Evolutionary conservation across 441 rosid species (phyloP).

Genomic region (Mallotus japonicus): DNA sequence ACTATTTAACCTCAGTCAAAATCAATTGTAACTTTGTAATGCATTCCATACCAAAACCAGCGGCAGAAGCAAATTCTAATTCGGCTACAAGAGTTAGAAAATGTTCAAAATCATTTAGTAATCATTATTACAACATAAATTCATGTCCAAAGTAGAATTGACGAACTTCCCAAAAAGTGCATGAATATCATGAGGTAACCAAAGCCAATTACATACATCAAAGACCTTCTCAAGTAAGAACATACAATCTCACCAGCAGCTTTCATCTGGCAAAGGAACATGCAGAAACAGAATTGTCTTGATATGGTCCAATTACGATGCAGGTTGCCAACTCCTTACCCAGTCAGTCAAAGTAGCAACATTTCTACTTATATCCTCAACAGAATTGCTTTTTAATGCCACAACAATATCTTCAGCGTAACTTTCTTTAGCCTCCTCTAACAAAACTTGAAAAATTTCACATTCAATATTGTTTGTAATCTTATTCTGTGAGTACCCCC

Average conservation of each 20-base stretch:
- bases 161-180: neutral
- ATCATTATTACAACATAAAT: neutral
- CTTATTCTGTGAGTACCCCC: constrained; percentile 77
- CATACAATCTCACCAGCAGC: neutral
- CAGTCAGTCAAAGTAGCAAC: constrained; percentile 58
- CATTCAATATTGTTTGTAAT: constrained; percentile 81
- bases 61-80: neutral
- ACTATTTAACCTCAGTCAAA: too few relatives aligned
- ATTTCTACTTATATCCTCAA: constrained; percentile 66
- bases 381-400: constrained; percentile 56
- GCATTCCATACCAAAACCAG: neutral
- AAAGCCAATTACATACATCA: neutral
- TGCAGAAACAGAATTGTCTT: neutral
- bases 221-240: constrained; percentile 4
- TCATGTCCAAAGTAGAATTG: neutral
- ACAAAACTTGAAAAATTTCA: constrained; percentile 72
- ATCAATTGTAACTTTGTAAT: too few relatives aligned
- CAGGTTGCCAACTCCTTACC: constrained; percentile 59
- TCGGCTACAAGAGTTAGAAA: neutral
- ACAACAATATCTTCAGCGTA: constrained; percentile 57
- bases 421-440: constrained; percentile 90
- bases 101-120: neutral
- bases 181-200: neutral
- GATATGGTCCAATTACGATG: neutral
- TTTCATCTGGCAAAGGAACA: neutral